Percentiles rank a stretch among this genome's conserved stretches.
These are phyloP conservation scores for Microbotryum scabiosae DNA, from an alignment of 1,284 basidiomycete genomes.

Conservation along the genomic window DNA sequence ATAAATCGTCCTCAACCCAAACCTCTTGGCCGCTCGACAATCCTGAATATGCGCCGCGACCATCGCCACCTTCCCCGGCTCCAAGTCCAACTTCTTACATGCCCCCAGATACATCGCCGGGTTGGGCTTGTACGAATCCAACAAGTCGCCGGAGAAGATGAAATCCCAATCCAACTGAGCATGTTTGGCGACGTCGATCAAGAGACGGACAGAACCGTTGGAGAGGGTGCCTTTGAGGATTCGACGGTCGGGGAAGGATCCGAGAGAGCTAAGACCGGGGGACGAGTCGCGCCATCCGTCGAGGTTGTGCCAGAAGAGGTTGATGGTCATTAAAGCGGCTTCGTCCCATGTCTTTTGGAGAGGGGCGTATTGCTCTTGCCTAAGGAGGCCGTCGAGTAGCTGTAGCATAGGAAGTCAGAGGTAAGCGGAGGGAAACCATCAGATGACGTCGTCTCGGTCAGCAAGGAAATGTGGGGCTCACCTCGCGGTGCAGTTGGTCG, in stretches of 20 bases:
- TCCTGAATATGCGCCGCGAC: slow-evolving; percentile 39
- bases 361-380: not conserved
- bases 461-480: slow-evolving; percentile 20
- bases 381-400: slow-evolving; percentile 23
- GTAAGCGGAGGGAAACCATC: not conserved
- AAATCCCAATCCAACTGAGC: slow-evolving; percentile 34
- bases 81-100: slow-evolving; percentile 26
- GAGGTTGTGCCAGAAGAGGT: slow-evolving; percentile 24
- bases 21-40: slow-evolving; percentile 33
- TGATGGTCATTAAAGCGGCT: slow-evolving; percentile 5
- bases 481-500: slow-evolving; percentile 54
- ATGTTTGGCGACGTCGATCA: slow-evolving; percentile 34
- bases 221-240: slow-evolving; percentile 24
- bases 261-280: slow-evolving; percentile 5
- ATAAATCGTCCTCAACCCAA: slow-evolving; percentile 38
- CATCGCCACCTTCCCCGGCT: slow-evolving; percentile 35
- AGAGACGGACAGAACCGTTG: slow-evolving; percentile 26
- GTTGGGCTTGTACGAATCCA: slow-evolving; percentile 38
- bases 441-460: not conserved
- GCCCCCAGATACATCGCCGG: slow-evolving; percentile 36
- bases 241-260: not conserved
- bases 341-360: slow-evolving; percentile 6
- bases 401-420: not conserved
- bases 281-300: slow-evolving; percentile 26
- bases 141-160: slow-evolving; percentile 35